Evolutionary conservation across 2,329 filamentous ascomycete species (phyloP).

Genomic region (Fusarium sp.): DNA sequence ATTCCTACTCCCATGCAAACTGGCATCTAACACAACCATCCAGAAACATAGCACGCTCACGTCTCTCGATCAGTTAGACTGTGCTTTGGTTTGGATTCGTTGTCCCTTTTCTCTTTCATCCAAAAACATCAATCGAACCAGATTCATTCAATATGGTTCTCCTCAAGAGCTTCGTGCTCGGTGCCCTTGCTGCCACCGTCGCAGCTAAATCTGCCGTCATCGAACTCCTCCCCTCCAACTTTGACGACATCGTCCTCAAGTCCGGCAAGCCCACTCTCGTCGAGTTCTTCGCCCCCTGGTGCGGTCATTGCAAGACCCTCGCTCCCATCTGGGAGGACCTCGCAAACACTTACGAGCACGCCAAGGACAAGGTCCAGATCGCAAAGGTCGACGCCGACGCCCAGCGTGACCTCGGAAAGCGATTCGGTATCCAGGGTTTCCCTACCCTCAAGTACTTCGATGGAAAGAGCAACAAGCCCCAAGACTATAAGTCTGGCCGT

Average conservation of each 20-base stretch:
- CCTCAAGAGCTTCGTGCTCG: conserved; percentile 71
- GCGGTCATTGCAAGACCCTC: conserved; percentile 98
- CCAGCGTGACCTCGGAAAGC: conserved; percentile 85
- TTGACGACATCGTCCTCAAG: conserved; percentile 89
- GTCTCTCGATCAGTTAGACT: conserved; percentile 22
- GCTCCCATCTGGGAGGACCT: conserved; percentile 96
- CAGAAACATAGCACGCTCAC: conserved; percentile 28
- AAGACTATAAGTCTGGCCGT: conserved; percentile 87
- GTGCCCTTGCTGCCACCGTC: conserved; percentile 66
- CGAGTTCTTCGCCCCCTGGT: conserved; percentile 99
- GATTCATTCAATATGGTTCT: conserved; percentile 63
- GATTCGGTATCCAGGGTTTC: conserved; percentile 92
- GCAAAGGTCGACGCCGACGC: conserved; percentile 97
- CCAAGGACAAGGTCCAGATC: conserved; percentile 81
- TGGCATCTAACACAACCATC: conserved; percentile 48
- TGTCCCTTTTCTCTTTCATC: neutral
- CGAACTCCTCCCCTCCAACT: conserved; percentile 91
- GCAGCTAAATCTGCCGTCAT: conserved; percentile 85
- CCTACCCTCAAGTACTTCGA: conserved; percentile 98
- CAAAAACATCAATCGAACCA: conserved; percentile 2
- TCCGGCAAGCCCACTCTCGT: conserved; percentile 96
- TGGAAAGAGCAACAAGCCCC: conserved; percentile 87
- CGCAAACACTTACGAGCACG: conserved; percentile 77
- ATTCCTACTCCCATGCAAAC: conserved; percentile 48
- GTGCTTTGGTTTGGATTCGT: conserved; percentile 21